Conservation (phyloP, 805 yeast genomes). For the Cyberlindnera suaveolens region DNA sequence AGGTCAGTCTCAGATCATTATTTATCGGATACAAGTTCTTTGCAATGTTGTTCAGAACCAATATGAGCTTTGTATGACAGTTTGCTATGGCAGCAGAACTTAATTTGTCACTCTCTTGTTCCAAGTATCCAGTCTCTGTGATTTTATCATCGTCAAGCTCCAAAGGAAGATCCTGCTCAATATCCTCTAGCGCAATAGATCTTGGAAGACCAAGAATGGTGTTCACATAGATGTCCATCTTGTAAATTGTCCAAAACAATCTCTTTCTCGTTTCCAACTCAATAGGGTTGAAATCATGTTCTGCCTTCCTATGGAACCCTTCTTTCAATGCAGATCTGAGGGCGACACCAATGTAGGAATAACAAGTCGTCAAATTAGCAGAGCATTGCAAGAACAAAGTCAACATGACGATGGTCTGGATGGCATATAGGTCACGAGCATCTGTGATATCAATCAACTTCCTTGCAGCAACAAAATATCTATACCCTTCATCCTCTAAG, state of each 20-base stretch:
- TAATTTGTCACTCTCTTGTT: conserved; percentile 44
- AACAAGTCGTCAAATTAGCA: conserved; percentile 80
- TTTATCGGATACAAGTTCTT: conserved; percentile 67
- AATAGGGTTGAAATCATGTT: conserved; percentile 59
- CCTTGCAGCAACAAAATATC: conserved; percentile 75
- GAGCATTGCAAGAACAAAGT: conserved; percentile 82
- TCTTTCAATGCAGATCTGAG: conserved; percentile 75
- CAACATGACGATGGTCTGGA: conserved; percentile 83
- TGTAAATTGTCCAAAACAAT: conserved; percentile 82
- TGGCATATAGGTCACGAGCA: conserved; percentile 71
- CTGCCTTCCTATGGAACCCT: conserved; percentile 67
- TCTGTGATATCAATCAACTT: conserved; percentile 76
- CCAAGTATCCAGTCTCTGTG: conserved; percentile 53
- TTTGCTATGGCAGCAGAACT: conserved; percentile 79
- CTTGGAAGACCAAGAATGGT: conserved; percentile 83
- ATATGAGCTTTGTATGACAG: conserved; percentile 70
- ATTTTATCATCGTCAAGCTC: conserved; percentile 86
- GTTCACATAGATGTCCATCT: conserved; percentile 85
- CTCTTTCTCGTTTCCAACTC: conserved; percentile 81
- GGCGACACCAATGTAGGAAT: conserved; percentile 86
- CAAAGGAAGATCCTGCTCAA: conserved; percentile 80
- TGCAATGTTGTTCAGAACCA: conserved; percentile 64
- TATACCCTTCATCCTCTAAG: conserved; percentile 71
- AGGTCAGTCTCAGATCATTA: conserved; percentile 19
- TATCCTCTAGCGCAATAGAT: conserved; percentile 67